Conservation (phyloP, 306 rosid genomes). For the Mucuna pruriens region DNA sequence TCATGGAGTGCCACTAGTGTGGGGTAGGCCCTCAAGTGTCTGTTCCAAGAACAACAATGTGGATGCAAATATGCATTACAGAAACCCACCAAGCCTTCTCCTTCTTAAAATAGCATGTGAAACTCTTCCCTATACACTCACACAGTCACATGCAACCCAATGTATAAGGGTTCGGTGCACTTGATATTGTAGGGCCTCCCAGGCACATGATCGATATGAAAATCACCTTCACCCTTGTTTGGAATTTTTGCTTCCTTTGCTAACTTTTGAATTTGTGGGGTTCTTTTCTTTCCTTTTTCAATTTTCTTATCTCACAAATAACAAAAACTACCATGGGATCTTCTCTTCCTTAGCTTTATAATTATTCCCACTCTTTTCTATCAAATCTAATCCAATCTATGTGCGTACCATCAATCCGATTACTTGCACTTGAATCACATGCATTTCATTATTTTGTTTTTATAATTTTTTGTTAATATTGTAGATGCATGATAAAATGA, state of each 20-base stretch:
- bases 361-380: not conserved
- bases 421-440: not conserved
- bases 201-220: conserved; percentile 51
- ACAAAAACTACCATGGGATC: not conserved
- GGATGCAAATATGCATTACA: conserved; percentile 36
- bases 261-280: conserved; percentile 35
- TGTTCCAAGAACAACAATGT: conserved; percentile 32
- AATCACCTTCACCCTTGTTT: not conserved
- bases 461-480: not conserved
- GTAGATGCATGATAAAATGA: not conserved
- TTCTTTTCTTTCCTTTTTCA: not conserved
- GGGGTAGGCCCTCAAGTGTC: conserved; percentile 45
- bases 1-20: conserved; percentile 1
- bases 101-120: conserved; percentile 45
- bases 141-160: conserved; percentile 65
- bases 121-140: conserved; percentile 17
- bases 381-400: not conserved
- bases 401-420: not conserved
- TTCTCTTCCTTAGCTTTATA: not conserved
- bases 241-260: conserved; percentile 26
- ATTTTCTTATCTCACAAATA: conserved; percentile 29
- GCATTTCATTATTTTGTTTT: no score
- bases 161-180: conserved; percentile 51
- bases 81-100: conserved; percentile 8
- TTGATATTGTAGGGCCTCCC: conserved; percentile 61